Evolutionary conservation across 495 filamentous ascomycete genomes (phyloP).

Genomic region (Staphylotrichum tortipilum): DNA sequence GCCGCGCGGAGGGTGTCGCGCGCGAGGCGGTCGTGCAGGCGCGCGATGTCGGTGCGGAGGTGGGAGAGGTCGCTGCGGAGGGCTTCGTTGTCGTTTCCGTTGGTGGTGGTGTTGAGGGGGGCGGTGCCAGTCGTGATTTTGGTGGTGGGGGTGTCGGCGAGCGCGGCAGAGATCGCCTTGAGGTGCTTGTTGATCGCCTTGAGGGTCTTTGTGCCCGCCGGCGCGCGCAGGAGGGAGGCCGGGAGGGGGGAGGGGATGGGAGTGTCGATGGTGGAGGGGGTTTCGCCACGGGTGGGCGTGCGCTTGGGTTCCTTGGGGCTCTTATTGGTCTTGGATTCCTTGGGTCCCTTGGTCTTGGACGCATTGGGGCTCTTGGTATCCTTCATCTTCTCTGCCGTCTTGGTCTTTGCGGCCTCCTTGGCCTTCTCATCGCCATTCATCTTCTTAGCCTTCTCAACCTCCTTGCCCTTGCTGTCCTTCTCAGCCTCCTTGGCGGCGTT

Average conservation of each 20-base stretch:
- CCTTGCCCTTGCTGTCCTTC: neutral
- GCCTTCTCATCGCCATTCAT: neutral
- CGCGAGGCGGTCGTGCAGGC: constrained; percentile 5
- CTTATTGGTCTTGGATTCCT: neutral
- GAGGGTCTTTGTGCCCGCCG: constrained; percentile 8
- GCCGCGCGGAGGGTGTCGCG: constrained; percentile 9
- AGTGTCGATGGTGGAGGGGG: too few relatives aligned
- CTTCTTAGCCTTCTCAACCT: neutral
- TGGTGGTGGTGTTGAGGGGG: neutral
- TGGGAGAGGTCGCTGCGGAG: neutral
- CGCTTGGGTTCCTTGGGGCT: neutral
- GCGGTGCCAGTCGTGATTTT: neutral
- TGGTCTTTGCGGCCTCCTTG: neutral
- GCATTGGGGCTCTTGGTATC: neutral
- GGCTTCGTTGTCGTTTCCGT: neutral
- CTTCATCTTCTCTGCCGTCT: too few relatives aligned
- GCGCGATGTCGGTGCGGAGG: constrained; percentile 4
- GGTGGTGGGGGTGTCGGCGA: neutral
- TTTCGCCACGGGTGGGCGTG: too few relatives aligned
- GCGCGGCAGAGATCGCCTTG: constrained; percentile 6
- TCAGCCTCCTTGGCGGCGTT: neutral
- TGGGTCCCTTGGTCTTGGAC: neutral
- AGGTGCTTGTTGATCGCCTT: constrained; percentile 9
- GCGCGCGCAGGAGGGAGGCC: neutral
- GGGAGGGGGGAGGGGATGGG: neutral